A percentile compares a stretch with the other conserved stretches of the same genome.
phyloP scores from a whole-genome alignment of 345 rosid species.

The Lepidium aucheri region DNA sequence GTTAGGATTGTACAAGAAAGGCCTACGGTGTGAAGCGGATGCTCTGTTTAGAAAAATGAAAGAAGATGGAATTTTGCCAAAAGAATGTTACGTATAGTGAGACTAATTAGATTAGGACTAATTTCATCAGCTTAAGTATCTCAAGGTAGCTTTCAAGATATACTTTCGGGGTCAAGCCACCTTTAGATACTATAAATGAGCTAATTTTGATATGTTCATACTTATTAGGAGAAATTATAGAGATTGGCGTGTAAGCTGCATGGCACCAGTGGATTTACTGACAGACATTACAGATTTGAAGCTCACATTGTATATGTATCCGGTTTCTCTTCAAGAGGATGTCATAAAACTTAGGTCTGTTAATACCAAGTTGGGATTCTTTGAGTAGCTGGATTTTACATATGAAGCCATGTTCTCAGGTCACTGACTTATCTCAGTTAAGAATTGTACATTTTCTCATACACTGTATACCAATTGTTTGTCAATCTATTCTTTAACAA shows the following conservation, averaged over 20 bases:
- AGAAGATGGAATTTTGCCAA: conserved; percentile 19
- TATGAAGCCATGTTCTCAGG: conserved; percentile 1
- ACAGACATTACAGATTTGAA: background rate
- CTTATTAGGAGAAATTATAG: background rate
- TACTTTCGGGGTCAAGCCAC: background rate
- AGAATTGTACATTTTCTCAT: conserved; percentile 7
- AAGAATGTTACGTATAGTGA: conserved; percentile 6
- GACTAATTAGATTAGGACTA: background rate
- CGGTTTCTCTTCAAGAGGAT: background rate
- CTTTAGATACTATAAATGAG: background rate
- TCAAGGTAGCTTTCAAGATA: conserved; percentile 5
- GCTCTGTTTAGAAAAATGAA: conserved; percentile 26
- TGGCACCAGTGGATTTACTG: background rate
- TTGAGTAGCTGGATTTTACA: background rate
- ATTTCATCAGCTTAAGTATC: background rate
- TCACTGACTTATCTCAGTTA: background rate
- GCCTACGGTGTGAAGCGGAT: conserved; percentile 25
- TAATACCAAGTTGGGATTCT: background rate
- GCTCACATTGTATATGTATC: background rate
- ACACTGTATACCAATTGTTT: background rate
- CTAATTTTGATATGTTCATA: background rate
- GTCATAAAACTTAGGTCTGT: background rate
- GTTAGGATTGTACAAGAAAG: conserved; percentile 27
- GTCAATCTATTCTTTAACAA: background rate
- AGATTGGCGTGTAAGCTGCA: background rate